Percentiles rank a stretch among this genome's conserved stretches.
Conservation (phyloP, 2,329 filamentous ascomycete species). For the Blastomyces silverae region DNA sequence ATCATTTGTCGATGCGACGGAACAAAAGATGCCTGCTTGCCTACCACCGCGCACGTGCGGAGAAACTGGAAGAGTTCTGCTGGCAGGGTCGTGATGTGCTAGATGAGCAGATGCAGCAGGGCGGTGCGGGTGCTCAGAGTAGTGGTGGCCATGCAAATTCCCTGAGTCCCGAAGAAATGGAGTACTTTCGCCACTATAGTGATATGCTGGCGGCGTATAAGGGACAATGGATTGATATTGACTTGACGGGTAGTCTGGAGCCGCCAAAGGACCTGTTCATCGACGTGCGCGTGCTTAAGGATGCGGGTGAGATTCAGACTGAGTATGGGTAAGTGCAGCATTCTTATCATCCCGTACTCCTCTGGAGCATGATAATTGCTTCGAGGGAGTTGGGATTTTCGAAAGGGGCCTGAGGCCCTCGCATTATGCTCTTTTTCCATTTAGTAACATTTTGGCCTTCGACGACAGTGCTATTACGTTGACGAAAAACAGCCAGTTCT, state of each 20-base stretch:
- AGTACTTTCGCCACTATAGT: slow-evolving; percentile 86
- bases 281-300: slow-evolving; percentile 89
- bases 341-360: neutral
- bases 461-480: slow-evolving; percentile 73
- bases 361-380: neutral
- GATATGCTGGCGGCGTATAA: slow-evolving; percentile 95
- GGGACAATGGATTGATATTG: slow-evolving; percentile 96
- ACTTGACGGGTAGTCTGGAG: slow-evolving; percentile 86
- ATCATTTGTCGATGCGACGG: slow-evolving; percentile 88
- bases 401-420: neutral
- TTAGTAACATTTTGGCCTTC: slow-evolving; percentile 4
- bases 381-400: neutral
- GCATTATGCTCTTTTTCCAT: slow-evolving; percentile 17
- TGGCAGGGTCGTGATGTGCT: slow-evolving; percentile 84
- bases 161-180: slow-evolving; percentile 90
- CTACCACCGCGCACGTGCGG: slow-evolving; percentile 82
- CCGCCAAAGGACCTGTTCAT: slow-evolving; percentile 95
- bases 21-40: slow-evolving; percentile 94
- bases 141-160: slow-evolving; percentile 58
- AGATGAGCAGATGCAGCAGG: slow-evolving; percentile 44
- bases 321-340: slow-evolving; percentile 75
- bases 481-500: slow-evolving; percentile 98
- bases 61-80: slow-evolving; percentile 87
- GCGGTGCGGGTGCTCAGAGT: slow-evolving; percentile 19
- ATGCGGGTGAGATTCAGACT: slow-evolving; percentile 97